A percentile compares a stretch with the other conserved stretches of the same genome.
phyloP scores from a whole-genome alignment of 768 basidiomycete genomes.

The Phlegmacium glaucopus region DNA sequence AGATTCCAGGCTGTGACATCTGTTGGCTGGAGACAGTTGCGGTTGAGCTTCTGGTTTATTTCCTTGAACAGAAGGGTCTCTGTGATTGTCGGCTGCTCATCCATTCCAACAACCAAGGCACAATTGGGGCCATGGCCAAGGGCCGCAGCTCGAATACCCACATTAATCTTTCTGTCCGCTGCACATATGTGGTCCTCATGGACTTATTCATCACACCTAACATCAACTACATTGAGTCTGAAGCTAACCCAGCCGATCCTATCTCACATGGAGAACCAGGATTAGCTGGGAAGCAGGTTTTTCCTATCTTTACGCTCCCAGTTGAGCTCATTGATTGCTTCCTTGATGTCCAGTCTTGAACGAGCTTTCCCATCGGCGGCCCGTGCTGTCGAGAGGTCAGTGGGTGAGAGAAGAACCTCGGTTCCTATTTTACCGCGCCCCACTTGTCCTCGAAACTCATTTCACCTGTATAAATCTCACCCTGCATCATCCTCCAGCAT shows the following conservation, averaged over 20 bases:
- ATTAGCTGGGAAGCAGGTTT: background rate
- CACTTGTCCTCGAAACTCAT: background rate
- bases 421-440: background rate
- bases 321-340: constrained; percentile 11
- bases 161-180: constrained; percentile 20
- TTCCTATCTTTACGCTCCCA: constrained; percentile 8
- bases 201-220: too few species aligned
- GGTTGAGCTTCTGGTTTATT: constrained; percentile 13
- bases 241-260: constrained; percentile 8
- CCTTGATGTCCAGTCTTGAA: constrained; percentile 3
- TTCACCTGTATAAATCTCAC: background rate
- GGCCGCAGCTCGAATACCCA: constrained; percentile 24
- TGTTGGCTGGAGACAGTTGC: constrained; percentile 18
- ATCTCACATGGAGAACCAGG: constrained; percentile 14
- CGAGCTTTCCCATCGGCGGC: background rate
- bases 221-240: background rate
- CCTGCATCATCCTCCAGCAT: background rate
- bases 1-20: constrained; percentile 3
- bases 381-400: background rate
- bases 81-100: too few species aligned
- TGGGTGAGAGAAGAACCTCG: background rate
- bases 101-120: constrained; percentile 30
- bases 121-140: constrained; percentile 25
- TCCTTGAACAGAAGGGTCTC: constrained; percentile 8
- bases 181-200: too few species aligned